Base-by-base conservation (phyloP, 441 rosid species). In the Capsella rubella region DNA sequence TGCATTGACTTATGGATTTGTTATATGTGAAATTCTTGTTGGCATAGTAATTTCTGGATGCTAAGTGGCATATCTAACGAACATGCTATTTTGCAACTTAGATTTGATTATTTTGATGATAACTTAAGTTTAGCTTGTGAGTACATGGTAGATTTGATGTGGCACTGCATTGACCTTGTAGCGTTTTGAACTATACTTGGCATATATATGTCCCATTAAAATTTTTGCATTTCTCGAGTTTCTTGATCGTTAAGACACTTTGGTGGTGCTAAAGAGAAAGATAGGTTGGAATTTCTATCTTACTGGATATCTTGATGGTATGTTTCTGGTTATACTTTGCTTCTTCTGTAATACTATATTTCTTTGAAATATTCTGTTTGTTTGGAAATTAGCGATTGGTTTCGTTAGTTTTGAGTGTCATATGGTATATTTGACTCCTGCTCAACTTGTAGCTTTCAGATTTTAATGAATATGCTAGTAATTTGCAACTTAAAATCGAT, bases 151-250 rank as follows among this genome's bases (percentile, higher is more conserved):
- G 25, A 21, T 21, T 21, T 21, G 25, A 21, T 21, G 25, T 64
- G 18, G 39, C 64, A 72, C 55, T 45, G 76, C 39, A 53, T 10
- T 63, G 54, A 15, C 21, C 37, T 32, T 72, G 18, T 53, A n/a
- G 6, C 4, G 39, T 46, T 58, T 15, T 58, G 57, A 45, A 35
- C 4, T 43, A 1, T 16, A 14, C 8, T 46, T 29, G 42, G 35
- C 37, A 34, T 34, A 34, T 34, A 34, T 34, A 34, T 7, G 37
- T 34, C 9, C 2, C 9, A 34, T 2, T 34, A 34, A 34, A 16
- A 16, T 34, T 34, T 34, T 3, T 34, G 8, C 40, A 28, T 28
- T 53, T 35, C 25, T 9, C 0, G 37, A 13, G 27, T 27, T 52
- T 25, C 27, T 4, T 21, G 42, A 28, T 43, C 6, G 40, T 46